Percentiles rank a stretch among this genome's conserved stretches.
phyloP scores from a whole-genome alignment of 352 stramenopile genomes.

The Phytophthora fragariae region DNA sequence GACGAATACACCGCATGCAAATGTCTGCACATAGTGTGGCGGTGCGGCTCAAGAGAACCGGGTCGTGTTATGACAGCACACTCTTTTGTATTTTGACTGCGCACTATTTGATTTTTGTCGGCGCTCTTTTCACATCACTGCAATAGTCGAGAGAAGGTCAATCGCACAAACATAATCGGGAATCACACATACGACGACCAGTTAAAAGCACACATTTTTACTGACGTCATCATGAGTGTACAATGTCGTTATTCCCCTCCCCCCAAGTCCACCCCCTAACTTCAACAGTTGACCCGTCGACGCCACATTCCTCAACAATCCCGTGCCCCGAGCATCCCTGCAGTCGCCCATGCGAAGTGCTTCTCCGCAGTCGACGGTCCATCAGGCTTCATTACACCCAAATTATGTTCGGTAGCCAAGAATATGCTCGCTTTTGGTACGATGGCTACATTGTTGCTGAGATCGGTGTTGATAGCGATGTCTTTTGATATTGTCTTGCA shows the following conservation, averaged over 20 bases:
- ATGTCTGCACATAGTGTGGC: too few species aligned
- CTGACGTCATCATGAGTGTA: too few species aligned
- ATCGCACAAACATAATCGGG: background rate
- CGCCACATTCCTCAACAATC: too few species aligned
- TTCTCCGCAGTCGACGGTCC: too few species aligned
- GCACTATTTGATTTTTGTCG: too few species aligned
- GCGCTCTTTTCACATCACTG: too few species aligned
- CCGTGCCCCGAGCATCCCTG: too few species aligned
- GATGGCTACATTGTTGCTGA: background rate
- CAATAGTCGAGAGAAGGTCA: background rate
- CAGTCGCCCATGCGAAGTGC: too few species aligned
- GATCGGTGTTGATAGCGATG: background rate
- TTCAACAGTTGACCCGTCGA: background rate
- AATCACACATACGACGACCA: background rate
- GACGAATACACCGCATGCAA: too few species aligned
- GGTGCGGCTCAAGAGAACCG: too few species aligned
- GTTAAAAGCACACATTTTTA: background rate
- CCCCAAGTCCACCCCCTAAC: background rate
- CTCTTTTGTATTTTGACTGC: too few species aligned
- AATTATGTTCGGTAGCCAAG: background rate
- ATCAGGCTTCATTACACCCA: background rate
- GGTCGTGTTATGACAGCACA: too few species aligned
- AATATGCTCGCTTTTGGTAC: background rate
- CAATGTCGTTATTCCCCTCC: background rate
- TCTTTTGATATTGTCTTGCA: background rate